phyloP scores from a whole-genome alignment of 2,329 filamentous ascomycete species.

The Colletotrichum sp. region DNA sequence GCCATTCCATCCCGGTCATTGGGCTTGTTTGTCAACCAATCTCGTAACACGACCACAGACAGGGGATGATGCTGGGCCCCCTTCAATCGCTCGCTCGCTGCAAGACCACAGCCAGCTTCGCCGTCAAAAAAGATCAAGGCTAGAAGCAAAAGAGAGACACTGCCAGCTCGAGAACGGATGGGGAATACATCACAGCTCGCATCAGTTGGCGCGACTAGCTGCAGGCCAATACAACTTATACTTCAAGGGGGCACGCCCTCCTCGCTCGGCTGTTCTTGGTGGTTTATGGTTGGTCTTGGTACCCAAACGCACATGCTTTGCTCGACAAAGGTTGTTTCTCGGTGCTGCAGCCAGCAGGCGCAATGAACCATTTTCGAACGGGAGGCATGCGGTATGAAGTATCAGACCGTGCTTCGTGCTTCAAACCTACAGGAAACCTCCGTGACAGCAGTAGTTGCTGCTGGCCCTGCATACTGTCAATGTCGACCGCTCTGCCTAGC shows the following conservation, averaged over 20 bases:
- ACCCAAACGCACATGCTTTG: constrained; percentile 11
- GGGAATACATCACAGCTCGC: background rate
- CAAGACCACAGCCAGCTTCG: background rate
- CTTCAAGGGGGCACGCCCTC: constrained; percentile 19
- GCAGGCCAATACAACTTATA: constrained; percentile 15
- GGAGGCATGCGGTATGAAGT: background rate
- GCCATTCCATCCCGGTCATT: background rate
- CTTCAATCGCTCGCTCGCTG: background rate
- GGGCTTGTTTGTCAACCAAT: constrained; percentile 3
- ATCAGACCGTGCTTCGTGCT: constrained; percentile 11
- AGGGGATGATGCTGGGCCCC: background rate
- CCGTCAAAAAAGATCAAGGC: background rate
- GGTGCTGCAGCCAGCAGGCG: constrained; percentile 9
- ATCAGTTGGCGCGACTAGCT: background rate
- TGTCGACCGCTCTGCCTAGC: background rate
- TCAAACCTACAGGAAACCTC: constrained; percentile 17
- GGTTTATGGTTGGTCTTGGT: background rate
- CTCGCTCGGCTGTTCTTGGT: constrained; percentile 11
- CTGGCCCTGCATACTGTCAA: background rate
- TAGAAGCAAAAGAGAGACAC: background rate
- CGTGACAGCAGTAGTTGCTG: background rate
- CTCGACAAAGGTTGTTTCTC: constrained; percentile 16
- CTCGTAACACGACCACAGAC: constrained; percentile 15
- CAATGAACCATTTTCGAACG: constrained; percentile 6
- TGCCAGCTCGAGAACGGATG: constrained; percentile 1